phyloP scores from a whole-genome alignment of 2,329 filamentous ascomycete genomes.

The Fusarium sp. region DNA sequence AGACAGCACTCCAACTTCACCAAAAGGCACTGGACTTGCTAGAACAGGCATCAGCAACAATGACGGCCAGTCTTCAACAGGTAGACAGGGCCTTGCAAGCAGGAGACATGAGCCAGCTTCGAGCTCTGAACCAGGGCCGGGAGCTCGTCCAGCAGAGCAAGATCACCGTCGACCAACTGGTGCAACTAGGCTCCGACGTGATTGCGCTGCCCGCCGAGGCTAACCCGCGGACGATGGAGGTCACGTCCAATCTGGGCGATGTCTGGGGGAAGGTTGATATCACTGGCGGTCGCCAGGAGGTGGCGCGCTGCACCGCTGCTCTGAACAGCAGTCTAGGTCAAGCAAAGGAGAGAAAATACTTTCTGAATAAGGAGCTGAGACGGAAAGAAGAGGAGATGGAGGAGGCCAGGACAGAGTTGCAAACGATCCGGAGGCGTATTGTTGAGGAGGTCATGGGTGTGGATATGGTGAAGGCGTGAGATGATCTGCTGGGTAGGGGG shows the following conservation, averaged over 20 bases:
- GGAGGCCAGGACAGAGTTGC: slow-evolving; percentile 51
- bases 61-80: slow-evolving; percentile 48
- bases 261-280: slow-evolving; percentile 63
- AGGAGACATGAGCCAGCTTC: slow-evolving; percentile 45
- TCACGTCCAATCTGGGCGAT: slow-evolving; percentile 52
- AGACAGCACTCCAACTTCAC: slow-evolving; percentile 52
- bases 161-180: slow-evolving; percentile 21
- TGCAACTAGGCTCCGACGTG: slow-evolving; percentile 21
- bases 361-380: slow-evolving; percentile 47
- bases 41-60: slow-evolving; percentile 47
- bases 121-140: slow-evolving; percentile 24
- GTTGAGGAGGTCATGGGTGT: slow-evolving; percentile 37
- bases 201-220: slow-evolving; percentile 49
- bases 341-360: slow-evolving; percentile 45
- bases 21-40: slow-evolving; percentile 53
- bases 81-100: slow-evolving; percentile 54
- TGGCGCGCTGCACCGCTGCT: slow-evolving; percentile 47
- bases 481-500: neutral
- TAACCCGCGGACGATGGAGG: slow-evolving; percentile 53
- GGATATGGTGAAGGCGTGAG: slow-evolving; percentile 9
- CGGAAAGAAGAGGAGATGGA: slow-evolving; percentile 45
- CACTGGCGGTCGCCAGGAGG: slow-evolving; percentile 52
- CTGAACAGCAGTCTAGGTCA: slow-evolving; percentile 47
- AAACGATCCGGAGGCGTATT: slow-evolving; percentile 55
- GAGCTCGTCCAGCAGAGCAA: slow-evolving; percentile 22